Evolutionary conservation across 2,329 filamentous ascomycete genomes (phyloP).

Genomic region (Exophiala xenobiotica): DNA sequence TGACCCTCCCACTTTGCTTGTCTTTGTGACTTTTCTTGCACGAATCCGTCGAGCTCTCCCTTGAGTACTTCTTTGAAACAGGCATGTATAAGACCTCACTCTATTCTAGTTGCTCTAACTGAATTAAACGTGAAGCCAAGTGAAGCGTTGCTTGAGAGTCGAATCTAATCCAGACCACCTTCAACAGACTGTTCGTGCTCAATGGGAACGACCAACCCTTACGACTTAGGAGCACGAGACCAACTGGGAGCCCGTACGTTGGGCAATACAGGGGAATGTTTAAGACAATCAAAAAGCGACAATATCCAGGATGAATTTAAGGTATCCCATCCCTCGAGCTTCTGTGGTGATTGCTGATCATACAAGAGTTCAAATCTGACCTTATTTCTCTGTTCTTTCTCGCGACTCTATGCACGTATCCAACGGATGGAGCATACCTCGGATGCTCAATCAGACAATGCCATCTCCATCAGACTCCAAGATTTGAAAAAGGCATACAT

Average conservation of each 20-base stretch:
- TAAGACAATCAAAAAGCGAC: neutral
- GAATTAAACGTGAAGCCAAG: neutral
- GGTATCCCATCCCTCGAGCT: neutral
- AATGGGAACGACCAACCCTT: neutral
- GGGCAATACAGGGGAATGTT: neutral
- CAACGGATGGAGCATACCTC: neutral
- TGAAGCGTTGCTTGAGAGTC: neutral
- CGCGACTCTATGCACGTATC: neutral
- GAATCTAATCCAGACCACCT: neutral
- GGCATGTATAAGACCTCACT: neutral
- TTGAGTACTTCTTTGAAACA: neutral
- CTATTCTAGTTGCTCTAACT: neutral
- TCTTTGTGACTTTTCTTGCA: neutral
- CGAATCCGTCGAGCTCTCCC: neutral
- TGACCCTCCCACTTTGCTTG: neutral
- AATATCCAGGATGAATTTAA: neutral
- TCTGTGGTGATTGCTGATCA: neutral
- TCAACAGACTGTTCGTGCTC: neutral
- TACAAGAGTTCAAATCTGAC: neutral
- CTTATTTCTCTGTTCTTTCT: neutral
- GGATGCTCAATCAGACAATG: neutral
- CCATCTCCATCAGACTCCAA: neutral
- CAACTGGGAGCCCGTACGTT: neutral
- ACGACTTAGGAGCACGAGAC: neutral
- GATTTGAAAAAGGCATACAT: neutral